phyloP scores from a whole-genome alignment of 768 basidiomycete genomes.

The Chalciporus pseudorubinellus region DNA sequence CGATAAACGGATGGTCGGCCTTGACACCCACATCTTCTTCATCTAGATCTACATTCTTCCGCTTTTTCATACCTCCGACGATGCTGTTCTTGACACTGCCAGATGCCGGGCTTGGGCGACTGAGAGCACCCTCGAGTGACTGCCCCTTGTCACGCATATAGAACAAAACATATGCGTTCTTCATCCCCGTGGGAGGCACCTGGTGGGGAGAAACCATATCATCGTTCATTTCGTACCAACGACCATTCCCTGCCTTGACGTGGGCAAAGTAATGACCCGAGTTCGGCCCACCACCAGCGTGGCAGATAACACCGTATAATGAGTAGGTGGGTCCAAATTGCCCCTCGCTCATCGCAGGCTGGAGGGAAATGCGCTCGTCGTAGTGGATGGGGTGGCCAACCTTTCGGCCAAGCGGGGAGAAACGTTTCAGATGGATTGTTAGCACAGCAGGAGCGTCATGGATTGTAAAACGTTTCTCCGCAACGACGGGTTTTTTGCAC shows the following conservation, averaged over 20 bases:
- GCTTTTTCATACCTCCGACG: conserved; percentile 47
- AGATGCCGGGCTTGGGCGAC: conserved; percentile 17
- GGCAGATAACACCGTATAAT: conserved; percentile 89
- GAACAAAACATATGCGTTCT: conserved; percentile 91
- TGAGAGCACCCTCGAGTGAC: conserved; percentile 60
- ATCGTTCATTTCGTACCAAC: conserved; percentile 96
- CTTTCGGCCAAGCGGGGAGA: conserved; percentile 88
- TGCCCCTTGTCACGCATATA: conserved; percentile 84
- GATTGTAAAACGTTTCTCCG: conserved; percentile 87
- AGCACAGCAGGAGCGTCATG: conserved; percentile 85
- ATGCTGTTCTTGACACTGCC: conserved; percentile 36
- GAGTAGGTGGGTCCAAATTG: conserved; percentile 77
- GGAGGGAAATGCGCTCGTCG: conserved; percentile 67
- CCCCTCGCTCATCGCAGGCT: conserved; percentile 80
- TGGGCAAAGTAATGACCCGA: conserved; percentile 94
- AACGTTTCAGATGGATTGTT: conserved; percentile 93
- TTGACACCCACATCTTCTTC: conserved; percentile 50
- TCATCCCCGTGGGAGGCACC: conserved; percentile 54
- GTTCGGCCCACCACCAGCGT: conserved; percentile 89
- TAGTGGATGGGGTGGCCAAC: conserved; percentile 77
- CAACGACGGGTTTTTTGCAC: conserved; percentile 88
- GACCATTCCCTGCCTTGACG: conserved; percentile 64
- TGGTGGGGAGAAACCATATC: conserved; percentile 55
- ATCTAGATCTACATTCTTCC: conserved; percentile 45
- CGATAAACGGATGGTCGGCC: conserved; percentile 55